Evolutionary conservation across 2,329 filamentous ascomycete species (phyloP).

Genomic region (Colletotrichum orchidophilum): DNA sequence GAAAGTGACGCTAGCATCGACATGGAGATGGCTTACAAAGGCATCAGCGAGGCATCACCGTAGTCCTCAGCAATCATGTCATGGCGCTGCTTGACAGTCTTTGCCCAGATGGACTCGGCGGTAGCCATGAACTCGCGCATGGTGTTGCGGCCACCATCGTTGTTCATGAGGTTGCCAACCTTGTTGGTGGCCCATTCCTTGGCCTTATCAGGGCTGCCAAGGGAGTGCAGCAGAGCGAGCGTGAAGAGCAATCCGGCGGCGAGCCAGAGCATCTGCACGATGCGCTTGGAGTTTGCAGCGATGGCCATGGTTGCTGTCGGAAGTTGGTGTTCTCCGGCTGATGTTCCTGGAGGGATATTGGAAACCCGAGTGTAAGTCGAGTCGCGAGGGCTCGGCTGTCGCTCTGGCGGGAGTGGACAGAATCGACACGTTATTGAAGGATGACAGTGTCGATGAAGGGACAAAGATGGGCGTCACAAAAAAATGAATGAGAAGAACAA

Average conservation of each 20-base stretch:
- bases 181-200: conserved; percentile 37
- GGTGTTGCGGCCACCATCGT: conserved; percentile 15
- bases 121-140: conserved; percentile 35
- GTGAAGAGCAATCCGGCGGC: conserved; percentile 37
- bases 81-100: conserved; percentile 42
- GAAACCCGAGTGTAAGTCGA: neutral
- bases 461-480: neutral
- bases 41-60: conserved; percentile 38
- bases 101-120: conserved; percentile 39
- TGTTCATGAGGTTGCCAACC: conserved; percentile 24
- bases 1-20: neutral
- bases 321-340: too few relatives aligned
- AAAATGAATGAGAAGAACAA: neutral
- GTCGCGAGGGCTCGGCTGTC: neutral
- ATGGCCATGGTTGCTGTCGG: neutral
- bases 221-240: conserved; percentile 37
- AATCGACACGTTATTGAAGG: neutral
- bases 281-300: neutral
- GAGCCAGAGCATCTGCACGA: conserved; percentile 38
- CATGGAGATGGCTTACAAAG: conserved; percentile 29
- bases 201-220: conserved; percentile 36
- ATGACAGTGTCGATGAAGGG: neutral
- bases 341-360: neutral
- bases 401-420: neutral
- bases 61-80: conserved; percentile 38